A percentile compares a stretch with the other conserved stretches of the same genome.
phyloP scores from a whole-genome alignment of 2,329 filamentous ascomycete species.

The Sporothrix humicola region DNA sequence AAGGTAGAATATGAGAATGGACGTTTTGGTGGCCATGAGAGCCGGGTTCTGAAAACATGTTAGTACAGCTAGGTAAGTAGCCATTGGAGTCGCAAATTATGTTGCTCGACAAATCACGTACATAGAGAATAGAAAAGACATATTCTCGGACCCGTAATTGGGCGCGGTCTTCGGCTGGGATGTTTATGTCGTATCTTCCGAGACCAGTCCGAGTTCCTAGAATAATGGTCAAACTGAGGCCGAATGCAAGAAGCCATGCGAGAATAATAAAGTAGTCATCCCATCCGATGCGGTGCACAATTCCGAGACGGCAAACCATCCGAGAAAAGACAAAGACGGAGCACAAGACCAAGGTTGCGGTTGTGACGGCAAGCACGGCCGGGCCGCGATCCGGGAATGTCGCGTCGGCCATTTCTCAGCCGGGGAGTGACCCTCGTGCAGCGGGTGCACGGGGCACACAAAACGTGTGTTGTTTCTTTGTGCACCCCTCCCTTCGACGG shows the following conservation, averaged over 20 bases:
- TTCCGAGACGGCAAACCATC: conserved; percentile 71
- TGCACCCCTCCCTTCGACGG: neutral
- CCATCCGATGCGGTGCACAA: conserved; percentile 73
- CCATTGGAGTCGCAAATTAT: neutral
- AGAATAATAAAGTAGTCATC: conserved; percentile 83
- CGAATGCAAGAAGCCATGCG: conserved; percentile 76
- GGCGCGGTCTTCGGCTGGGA: conserved; percentile 55
- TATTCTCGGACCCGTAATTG: conserved; percentile 66
- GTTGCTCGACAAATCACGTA: conserved; percentile 44
- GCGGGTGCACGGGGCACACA: conserved; percentile 22
- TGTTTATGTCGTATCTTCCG: conserved; percentile 69
- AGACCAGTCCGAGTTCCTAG: conserved; percentile 68
- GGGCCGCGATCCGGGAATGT: conserved; percentile 58
- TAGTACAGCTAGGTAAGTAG: conserved; percentile 30
- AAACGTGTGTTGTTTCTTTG: conserved; percentile 7
- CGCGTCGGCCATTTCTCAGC: conserved; percentile 10
- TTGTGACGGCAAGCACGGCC: conserved; percentile 72
- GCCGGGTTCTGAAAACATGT: conserved; percentile 72
- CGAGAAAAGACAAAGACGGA: conserved; percentile 77
- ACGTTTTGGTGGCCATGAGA: conserved; percentile 89
- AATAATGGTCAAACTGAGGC: conserved; percentile 69
- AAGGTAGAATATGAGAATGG: conserved; percentile 90
- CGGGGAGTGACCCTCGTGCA: conserved; percentile 1
- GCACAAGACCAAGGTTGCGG: conserved; percentile 69
- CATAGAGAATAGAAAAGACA: conserved; percentile 68